These are phyloP conservation scores for Sanghuangporus baumii DNA, from an alignment of 1,284 basidiomycete species.

Conservation along the genomic window DNA sequence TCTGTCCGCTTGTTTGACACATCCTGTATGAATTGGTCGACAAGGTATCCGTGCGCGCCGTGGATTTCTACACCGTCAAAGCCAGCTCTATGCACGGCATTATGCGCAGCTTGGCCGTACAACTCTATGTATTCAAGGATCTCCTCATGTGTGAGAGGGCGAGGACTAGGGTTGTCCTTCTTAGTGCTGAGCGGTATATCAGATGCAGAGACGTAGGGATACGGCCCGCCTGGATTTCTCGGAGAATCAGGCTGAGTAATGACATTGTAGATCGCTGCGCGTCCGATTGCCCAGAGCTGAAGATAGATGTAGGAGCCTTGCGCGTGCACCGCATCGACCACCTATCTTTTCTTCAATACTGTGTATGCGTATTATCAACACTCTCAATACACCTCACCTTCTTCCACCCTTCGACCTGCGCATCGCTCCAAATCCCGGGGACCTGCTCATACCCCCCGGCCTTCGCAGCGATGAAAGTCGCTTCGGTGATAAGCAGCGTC, in stretches of 20 bases:
- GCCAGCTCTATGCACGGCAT: constrained; percentile 30
- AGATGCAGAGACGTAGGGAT: constrained; percentile 36
- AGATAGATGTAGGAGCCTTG: constrained; percentile 33
- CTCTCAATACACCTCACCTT: constrained; percentile 21
- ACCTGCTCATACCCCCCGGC: constrained; percentile 21
- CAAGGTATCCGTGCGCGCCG: constrained; percentile 35
- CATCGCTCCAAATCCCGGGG: constrained; percentile 24
- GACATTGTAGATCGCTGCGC: constrained; percentile 28
- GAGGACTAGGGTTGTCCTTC: constrained; percentile 21
- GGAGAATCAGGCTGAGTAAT: constrained; percentile 19
- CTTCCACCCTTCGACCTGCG: constrained; percentile 29
- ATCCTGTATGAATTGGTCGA: constrained; percentile 37
- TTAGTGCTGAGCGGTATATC: constrained; percentile 34
- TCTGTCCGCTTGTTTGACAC: constrained; percentile 50
- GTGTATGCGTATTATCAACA: neutral
- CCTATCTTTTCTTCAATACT: constrained; percentile 13
- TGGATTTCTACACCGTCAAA: constrained; percentile 44
- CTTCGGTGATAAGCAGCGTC: constrained; percentile 29
- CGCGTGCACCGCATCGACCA: constrained; percentile 36
- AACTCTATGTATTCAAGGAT: constrained; percentile 6
- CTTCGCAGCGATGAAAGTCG: constrained; percentile 24
- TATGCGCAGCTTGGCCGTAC: constrained; percentile 15
- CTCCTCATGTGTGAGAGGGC: constrained; percentile 22
- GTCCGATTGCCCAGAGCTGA: constrained; percentile 44
- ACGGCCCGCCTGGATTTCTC: constrained; percentile 26